phyloP scores from a whole-genome alignment of 139 green algal species.

The Coelastrella sp. region DNA sequence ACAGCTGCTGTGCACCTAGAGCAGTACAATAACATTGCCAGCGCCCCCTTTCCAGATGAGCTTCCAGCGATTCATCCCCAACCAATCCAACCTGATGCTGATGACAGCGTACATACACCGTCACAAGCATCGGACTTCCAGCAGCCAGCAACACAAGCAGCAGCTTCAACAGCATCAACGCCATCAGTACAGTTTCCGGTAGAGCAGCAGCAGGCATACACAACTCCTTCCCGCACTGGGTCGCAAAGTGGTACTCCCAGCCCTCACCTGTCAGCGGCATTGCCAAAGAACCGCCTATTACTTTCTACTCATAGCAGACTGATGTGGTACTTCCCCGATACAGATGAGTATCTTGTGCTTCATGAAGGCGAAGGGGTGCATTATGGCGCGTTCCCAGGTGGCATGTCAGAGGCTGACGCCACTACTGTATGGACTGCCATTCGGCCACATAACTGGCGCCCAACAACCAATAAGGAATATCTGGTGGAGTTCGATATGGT shows the following conservation, averaged over 20 bases:
- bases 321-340: constrained; percentile 75
- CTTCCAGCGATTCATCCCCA: background rate
- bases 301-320: constrained; percentile 73
- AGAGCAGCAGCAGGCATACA: background rate
- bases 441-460: constrained; percentile 82
- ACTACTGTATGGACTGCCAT: constrained; percentile 73
- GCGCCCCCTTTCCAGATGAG: background rate
- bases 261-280: no score
- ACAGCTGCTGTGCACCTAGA: background rate
- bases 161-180: background rate
- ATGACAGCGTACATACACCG: background rate
- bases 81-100: background rate
- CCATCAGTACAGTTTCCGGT: background rate
- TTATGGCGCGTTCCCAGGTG: constrained; percentile 77
- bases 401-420: background rate
- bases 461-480: constrained; percentile 60
- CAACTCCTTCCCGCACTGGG: no score
- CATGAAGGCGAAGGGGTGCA: constrained; percentile 82
- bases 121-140: background rate
- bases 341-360: constrained; percentile 59
- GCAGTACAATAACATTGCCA: background rate
- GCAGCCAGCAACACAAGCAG: background rate
- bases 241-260: no score
- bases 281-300: constrained; percentile 41
- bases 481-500: constrained; percentile 74